Conservation (phyloP, 176 grass and related monocot genomes). For the Phyllostachys edulis region DNA sequence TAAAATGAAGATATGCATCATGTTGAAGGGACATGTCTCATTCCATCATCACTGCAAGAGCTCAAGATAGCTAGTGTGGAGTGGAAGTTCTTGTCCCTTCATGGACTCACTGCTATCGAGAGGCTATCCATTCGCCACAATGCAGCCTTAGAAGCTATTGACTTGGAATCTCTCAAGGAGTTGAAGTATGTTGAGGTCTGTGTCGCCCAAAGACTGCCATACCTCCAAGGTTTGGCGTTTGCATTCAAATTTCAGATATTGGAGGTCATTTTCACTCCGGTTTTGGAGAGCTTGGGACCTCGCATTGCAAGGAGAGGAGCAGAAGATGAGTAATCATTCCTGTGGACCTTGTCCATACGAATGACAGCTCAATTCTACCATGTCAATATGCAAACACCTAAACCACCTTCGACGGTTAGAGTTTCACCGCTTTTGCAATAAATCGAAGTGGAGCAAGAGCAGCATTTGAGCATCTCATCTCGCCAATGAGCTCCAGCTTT, state of each 20-base stretch:
- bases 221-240: neutral
- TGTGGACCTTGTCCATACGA: neutral
- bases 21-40: neutral
- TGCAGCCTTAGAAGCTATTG: neutral
- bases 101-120: neutral
- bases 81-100: neutral
- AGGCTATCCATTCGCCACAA: neutral
- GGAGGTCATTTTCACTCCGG: neutral
- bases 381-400: neutral
- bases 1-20: neutral
- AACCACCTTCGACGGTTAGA: neutral
- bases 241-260: neutral
- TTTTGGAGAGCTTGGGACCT: neutral
- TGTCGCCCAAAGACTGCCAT: neutral
- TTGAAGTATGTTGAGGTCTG: neutral
- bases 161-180: neutral
- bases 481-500: neutral
- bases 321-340: neutral
- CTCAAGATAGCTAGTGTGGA: neutral
- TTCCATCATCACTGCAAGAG: neutral
- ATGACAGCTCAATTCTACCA: neutral
- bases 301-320: neutral
- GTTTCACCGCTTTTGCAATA: neutral
- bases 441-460: neutral
- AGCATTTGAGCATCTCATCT: neutral